These are phyloP conservation scores for Rhynchosporium secalis DNA, from an alignment of 2,329 filamentous ascomycete species.

Conservation along the genomic window DNA sequence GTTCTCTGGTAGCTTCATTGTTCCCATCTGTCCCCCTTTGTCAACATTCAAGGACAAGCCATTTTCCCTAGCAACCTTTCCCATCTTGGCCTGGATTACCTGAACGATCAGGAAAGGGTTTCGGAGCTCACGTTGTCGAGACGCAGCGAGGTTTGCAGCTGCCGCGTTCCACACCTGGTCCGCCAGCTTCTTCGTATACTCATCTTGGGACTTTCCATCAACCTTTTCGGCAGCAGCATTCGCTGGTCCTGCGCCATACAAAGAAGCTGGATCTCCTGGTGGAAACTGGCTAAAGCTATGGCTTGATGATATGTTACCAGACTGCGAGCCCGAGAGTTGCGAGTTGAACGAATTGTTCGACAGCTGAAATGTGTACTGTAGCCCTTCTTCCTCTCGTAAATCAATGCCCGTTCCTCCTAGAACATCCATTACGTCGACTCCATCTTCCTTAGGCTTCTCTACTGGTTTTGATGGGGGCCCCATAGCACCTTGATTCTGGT, in stretches of 20 bases:
- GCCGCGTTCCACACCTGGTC: constrained; percentile 67
- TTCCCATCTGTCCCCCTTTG: constrained; percentile 52
- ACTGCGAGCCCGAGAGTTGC: constrained; percentile 44
- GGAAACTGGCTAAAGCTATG: constrained; percentile 56
- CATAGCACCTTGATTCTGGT: constrained; percentile 44
- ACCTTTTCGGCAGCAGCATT: constrained; percentile 58
- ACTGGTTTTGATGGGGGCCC: constrained; percentile 60
- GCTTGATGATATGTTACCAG: constrained; percentile 44
- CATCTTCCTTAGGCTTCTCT: constrained; percentile 57
- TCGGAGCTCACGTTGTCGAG: constrained; percentile 57
- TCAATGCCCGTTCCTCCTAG: constrained; percentile 84
- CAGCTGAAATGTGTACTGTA: constrained; percentile 69
- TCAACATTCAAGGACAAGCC: constrained; percentile 58
- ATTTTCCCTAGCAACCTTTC: constrained; percentile 59
- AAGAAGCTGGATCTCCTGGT: constrained; percentile 55
- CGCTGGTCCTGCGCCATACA: constrained; percentile 65
- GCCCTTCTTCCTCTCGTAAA: constrained; percentile 73
- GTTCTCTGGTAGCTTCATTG: constrained; percentile 36
- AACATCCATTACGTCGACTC: constrained; percentile 79
- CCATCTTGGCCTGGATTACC: constrained; percentile 46
- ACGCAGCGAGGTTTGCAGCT: constrained; percentile 53
- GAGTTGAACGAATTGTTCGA: constrained; percentile 55
- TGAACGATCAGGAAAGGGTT: constrained; percentile 50
- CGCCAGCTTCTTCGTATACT: constrained; percentile 64
- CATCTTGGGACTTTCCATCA: constrained; percentile 55